phyloP scores from a whole-genome alignment of 1,284 basidiomycete species.

The Nidula niveotomentosa region DNA sequence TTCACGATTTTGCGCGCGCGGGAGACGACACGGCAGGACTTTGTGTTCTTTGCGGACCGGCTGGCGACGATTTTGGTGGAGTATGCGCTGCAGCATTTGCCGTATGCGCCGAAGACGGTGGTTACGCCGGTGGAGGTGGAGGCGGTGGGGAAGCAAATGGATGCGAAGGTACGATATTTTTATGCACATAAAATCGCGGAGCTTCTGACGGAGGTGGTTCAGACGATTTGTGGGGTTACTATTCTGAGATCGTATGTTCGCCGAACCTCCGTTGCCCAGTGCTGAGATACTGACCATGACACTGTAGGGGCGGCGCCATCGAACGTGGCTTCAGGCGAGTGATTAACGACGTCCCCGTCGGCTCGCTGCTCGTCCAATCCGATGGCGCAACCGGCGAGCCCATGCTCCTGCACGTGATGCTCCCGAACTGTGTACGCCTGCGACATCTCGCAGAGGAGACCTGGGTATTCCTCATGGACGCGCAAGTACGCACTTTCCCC shows the following conservation, averaged over 20 bases:
- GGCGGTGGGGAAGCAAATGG: conserved; percentile 63
- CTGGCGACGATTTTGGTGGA: conserved; percentile 87
- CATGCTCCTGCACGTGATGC: conserved; percentile 78
- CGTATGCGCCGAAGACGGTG: conserved; percentile 65
- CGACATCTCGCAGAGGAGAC: conserved; percentile 64
- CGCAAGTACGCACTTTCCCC: conserved; percentile 55
- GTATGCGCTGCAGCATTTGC: conserved; percentile 80
- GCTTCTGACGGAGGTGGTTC: neutral
- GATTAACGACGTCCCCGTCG: conserved; percentile 85
- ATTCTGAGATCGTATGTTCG: conserved; percentile 75
- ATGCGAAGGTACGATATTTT: conserved; percentile 42
- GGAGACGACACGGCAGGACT: conserved; percentile 76
- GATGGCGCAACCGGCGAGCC: conserved; percentile 87
- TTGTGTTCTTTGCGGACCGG: conserved; percentile 87
- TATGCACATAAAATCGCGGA: neutral
- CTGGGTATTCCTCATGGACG: conserved; percentile 91
- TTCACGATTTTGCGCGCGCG: conserved; percentile 83
- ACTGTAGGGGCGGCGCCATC: conserved; percentile 77
- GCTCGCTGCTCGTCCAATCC: conserved; percentile 90
- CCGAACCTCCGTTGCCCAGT: neutral
- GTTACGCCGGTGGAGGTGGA: conserved; percentile 66
- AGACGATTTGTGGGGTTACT: conserved; percentile 73
- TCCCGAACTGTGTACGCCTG: conserved; percentile 74
- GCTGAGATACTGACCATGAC: conserved; percentile 4
- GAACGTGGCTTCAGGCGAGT: conserved; percentile 91